Percentiles rank a stretch among this genome's conserved stretches.
Evolutionary conservation across 2,329 filamentous ascomycete genomes (phyloP).

Genomic region (Colletotrichum sojae): DNA sequence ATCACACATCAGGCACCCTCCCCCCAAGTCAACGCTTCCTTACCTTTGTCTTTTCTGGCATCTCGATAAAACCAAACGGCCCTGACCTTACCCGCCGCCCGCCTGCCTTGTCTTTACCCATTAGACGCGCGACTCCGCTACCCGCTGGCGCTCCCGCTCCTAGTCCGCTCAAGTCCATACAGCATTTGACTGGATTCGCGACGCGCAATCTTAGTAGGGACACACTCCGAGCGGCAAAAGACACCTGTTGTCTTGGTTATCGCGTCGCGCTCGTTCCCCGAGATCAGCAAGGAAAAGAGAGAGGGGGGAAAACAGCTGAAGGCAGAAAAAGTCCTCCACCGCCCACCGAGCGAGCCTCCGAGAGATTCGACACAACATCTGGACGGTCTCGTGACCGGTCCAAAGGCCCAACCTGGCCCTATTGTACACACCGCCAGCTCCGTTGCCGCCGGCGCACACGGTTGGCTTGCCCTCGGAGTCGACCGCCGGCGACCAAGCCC

Average conservation of each 20-base stretch:
- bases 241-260: neutral
- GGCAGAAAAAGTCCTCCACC: constrained; percentile 10
- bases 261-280: constrained; percentile 11
- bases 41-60: constrained; percentile 39
- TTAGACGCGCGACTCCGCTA: constrained; percentile 30
- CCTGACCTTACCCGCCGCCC: constrained; percentile 1
- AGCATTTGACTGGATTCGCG: neutral
- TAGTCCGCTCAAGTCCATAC: constrained; percentile 10
- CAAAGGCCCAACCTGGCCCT: constrained; percentile 72
- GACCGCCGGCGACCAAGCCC: constrained; percentile 65
- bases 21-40: constrained; percentile 40
- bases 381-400: constrained; percentile 51
- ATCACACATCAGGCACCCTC: constrained; percentile 39
- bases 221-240: neutral
- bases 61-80: constrained; percentile 1
- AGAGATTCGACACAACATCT: constrained; percentile 12
- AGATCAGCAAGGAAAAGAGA: constrained; percentile 1
- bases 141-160: constrained; percentile 18
- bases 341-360: constrained; percentile 11
- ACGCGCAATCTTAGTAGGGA: neutral
- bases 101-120: constrained; percentile 4
- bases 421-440: constrained; percentile 71
- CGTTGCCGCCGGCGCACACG: constrained; percentile 77
- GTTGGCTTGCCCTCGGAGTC: constrained; percentile 72
- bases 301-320: neutral